These are phyloP conservation scores for Yarrowia keelungensis DNA, from an alignment of 805 yeast species.

Conservation along the genomic window DNA sequence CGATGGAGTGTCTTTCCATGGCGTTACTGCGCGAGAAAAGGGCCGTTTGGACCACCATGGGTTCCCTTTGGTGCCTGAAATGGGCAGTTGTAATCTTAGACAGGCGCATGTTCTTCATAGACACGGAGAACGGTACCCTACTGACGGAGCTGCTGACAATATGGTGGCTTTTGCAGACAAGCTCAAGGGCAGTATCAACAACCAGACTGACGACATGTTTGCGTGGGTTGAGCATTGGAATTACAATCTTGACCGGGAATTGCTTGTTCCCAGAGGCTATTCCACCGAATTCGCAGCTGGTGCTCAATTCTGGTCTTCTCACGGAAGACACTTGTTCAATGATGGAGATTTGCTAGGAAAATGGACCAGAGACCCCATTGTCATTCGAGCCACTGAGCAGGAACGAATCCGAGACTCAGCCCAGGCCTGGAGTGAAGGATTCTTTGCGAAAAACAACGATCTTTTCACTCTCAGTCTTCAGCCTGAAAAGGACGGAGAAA, in stretches of 20 bases:
- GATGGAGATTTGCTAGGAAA: constrained; percentile 42
- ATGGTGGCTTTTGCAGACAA: constrained; percentile 52
- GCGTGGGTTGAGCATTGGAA: constrained; percentile 51
- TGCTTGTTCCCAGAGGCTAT: constrained; percentile 51
- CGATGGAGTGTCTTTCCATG: constrained; percentile 49
- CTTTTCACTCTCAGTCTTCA: constrained; percentile 50
- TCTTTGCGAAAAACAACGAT: constrained; percentile 50
- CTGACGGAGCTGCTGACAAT: constrained; percentile 53
- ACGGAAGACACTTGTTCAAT: constrained; percentile 51
- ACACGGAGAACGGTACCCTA: constrained; percentile 82
- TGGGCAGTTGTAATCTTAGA: constrained; percentile 56
- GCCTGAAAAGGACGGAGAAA: constrained; percentile 48
- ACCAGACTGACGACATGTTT: constrained; percentile 44
- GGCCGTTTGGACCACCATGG: constrained; percentile 41
- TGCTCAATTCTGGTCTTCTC: constrained; percentile 53
- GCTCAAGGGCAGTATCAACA: constrained; percentile 41
- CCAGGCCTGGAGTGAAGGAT: constrained; percentile 55
- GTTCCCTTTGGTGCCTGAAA: constrained; percentile 27
- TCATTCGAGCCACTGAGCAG: constrained; percentile 53
- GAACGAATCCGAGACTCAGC: constrained; percentile 53
- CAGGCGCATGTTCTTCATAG: constrained; percentile 77
- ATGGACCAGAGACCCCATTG: constrained; percentile 46
- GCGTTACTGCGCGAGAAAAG: constrained; percentile 47
- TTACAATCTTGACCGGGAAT: constrained; percentile 48
- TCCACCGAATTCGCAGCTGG: constrained; percentile 52